These are phyloP conservation scores for Ballota nigra DNA, from an alignment of 257 asterid genomes.

Conservation along the genomic window DNA sequence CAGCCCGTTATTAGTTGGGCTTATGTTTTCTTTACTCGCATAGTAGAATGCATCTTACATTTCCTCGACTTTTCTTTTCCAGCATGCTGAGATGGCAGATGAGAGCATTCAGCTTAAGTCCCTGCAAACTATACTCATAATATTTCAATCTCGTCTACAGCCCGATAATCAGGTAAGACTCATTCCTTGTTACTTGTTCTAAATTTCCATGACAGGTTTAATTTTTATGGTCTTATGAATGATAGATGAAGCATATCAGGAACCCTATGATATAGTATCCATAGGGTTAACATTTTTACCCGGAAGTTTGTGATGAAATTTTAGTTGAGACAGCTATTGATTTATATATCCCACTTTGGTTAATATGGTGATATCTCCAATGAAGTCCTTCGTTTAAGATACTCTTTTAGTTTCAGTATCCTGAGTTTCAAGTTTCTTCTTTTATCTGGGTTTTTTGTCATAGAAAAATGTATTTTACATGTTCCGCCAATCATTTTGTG, in stretches of 20 bases:
- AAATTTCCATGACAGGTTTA: slow-evolving; percentile 20
- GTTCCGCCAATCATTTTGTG: slow-evolving; percentile 4
- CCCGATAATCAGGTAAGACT: slow-evolving; percentile 87
- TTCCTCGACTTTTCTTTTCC: slow-evolving; percentile 25
- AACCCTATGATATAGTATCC: neutral
- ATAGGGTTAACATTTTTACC: neutral
- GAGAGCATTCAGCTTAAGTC: slow-evolving; percentile 92
- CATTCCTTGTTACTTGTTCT: slow-evolving; percentile 9
- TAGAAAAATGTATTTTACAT: neutral
- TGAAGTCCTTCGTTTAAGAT: neutral
- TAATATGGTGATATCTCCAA: slow-evolving; percentile 5
- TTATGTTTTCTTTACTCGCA: slow-evolving; percentile 4
- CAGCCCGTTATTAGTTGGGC: neutral
- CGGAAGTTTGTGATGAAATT: slow-evolving; percentile 7
- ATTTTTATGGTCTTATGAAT: slow-evolving; percentile 13
- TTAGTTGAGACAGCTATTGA: neutral
- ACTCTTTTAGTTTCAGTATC: slow-evolving; percentile 1
- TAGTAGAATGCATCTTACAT: slow-evolving; percentile 5
- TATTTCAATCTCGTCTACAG: slow-evolving; percentile 85
- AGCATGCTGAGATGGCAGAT: slow-evolving; percentile 98
- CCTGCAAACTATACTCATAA: slow-evolving; percentile 83
- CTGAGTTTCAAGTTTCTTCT: neutral
- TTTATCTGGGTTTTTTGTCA: neutral
- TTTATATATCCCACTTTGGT: slow-evolving; percentile 9
- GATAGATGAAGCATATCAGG: slow-evolving; percentile 19